Base-by-base conservation (phyloP, 1,284 basidiomycete genomes). In the Hypsizygus ulmarius region DNA sequence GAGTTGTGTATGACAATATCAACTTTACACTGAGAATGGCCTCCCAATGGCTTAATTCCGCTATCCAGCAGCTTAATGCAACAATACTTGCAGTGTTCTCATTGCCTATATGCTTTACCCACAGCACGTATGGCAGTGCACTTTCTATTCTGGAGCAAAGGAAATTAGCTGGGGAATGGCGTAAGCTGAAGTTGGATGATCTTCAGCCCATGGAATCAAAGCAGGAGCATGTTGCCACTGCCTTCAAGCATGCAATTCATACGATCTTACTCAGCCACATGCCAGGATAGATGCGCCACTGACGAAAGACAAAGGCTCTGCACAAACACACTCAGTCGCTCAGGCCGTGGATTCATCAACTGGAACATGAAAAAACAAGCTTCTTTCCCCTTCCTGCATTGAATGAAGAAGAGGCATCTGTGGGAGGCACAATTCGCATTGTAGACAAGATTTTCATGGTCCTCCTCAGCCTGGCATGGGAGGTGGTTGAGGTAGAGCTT, bases 341-440 rank as follows among this genome's bases (percentile, higher is more conserved):
- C 5, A 49, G 43, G 19, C 51, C 51, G 2, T n/a, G 4, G 3
- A 53, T 53, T 14, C 33, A 34, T 10, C 15, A 5, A 19, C 21
- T 53, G 4, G 7, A 27, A n/a, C 27, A 45, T 14, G 33, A 49
- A 19, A 53, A 53, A 47, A 53, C 43, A 3, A 5, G 43, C 3
- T 53, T 53, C 33, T 53, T 42, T 25, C 50, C 50, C 18, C 45
- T 52, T 7, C 46, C 45, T 2, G 50, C 50, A 2, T 18, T 52
- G 2, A 43, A 53, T 19, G 45, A 51, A 37, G 51, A 53, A 36
- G 51, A 53, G 28, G 43, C 51, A 27, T 53, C 51, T 5, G 43
- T 50, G 2, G n/a, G n/a, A 42, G 51, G 34, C 12, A 27, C 6
- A 47, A 64, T 8, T 64, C 63, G 21, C 7, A 4, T 7, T 25